These are phyloP conservation scores for Fagus crenata DNA, from an alignment of 306 rosid species.

Conservation along the genomic window DNA sequence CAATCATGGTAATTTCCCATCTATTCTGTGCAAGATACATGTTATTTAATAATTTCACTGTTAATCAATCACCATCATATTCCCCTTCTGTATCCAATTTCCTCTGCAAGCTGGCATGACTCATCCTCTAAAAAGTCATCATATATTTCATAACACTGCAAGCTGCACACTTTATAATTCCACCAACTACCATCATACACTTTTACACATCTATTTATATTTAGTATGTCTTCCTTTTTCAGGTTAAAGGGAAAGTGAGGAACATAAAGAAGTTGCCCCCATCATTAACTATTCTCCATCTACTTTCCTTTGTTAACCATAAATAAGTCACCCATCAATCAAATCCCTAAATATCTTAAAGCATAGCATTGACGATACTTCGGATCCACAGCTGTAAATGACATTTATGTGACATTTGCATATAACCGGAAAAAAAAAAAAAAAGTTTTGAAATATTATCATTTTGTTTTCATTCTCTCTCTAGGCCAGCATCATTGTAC, in stretches of 20 bases:
- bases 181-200: background rate
- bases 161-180: background rate
- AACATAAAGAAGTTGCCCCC: background rate
- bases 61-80: slow-evolving; percentile 35
- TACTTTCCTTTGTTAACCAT: slow-evolving; percentile 32
- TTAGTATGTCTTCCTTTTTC: background rate
- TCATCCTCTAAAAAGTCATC: slow-evolving; percentile 5
- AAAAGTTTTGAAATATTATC: background rate
- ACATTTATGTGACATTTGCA: background rate
- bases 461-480: background rate
- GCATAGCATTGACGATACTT: background rate
- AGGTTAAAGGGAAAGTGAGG: background rate
- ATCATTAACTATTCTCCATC: slow-evolving; percentile 25
- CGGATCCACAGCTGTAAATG: slow-evolving; percentile 7
- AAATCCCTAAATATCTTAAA: background rate
- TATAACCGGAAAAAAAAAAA: background rate
- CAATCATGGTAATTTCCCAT: slow-evolving; percentile 22
- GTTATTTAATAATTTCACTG: slow-evolving; percentile 20
- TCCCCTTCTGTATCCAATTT: slow-evolving; percentile 10
- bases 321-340: slow-evolving; percentile 11
- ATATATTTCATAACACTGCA: background rate
- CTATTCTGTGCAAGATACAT: background rate
- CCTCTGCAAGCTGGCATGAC: slow-evolving; percentile 43
- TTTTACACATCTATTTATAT: background rate
- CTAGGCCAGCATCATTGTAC: background rate